Evolutionary conservation across 371 early-diverging fungal species (phyloP).

Genomic region (Apophysomyces ossiformis): DNA sequence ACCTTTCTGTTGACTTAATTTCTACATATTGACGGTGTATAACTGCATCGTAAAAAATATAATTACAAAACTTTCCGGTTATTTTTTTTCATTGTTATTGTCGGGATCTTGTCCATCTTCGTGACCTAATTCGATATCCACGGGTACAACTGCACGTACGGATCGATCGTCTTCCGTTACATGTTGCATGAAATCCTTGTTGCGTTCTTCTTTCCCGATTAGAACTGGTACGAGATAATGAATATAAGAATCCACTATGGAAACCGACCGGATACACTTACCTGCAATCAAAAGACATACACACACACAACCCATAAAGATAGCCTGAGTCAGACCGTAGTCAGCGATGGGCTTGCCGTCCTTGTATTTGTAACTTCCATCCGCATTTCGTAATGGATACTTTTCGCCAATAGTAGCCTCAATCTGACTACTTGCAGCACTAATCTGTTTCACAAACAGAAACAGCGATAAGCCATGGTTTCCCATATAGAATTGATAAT

Average conservation of each 20-base stretch:
- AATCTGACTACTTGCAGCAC: slow-evolving; percentile 70
- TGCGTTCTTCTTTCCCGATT: slow-evolving; percentile 51
- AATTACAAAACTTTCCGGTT: background rate
- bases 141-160: slow-evolving; percentile 22
- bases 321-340: slow-evolving; percentile 69
- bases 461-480: background rate
- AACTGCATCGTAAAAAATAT: too few species aligned
- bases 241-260: background rate
- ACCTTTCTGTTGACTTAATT: too few species aligned
- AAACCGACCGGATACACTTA: slow-evolving; percentile 16
- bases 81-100: background rate
- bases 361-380: slow-evolving; percentile 37
- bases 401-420: slow-evolving; percentile 67
- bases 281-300: slow-evolving; percentile 42
- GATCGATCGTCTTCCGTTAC: slow-evolving; percentile 35
- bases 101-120: slow-evolving; percentile 32
- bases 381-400: slow-evolving; percentile 37
- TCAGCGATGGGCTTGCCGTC: slow-evolving; percentile 58
- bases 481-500: too few species aligned
- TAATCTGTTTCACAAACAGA: slow-evolving; percentile 39
- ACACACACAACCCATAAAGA: slow-evolving; percentile 65
- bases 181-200: slow-evolving; percentile 40
- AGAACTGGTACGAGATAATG: slow-evolving; percentile 23
- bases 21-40: too few species aligned
- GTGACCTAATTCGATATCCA: slow-evolving; percentile 28